Evolutionary conservation across 148 eudicot species (phyloP).

Genomic region (Chenopodium formosanum): DNA sequence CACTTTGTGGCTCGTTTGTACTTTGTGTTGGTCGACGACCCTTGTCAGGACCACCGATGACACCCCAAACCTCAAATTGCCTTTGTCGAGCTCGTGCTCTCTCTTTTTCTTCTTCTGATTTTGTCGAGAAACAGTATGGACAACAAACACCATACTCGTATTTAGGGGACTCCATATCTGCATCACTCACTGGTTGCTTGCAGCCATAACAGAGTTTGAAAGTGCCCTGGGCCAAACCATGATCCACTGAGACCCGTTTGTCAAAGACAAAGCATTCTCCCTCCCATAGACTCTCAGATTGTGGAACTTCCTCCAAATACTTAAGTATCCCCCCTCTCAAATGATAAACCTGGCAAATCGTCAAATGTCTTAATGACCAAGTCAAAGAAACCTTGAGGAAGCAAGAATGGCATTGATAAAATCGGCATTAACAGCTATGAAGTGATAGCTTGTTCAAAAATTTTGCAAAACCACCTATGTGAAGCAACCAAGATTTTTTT

Average conservation of each 20-base stretch:
- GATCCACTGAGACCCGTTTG: constrained; percentile 92
- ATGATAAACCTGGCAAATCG: constrained; percentile 70
- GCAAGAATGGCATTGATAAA: neutral
- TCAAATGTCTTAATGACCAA: constrained; percentile 1
- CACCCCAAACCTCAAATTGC: constrained; percentile 84
- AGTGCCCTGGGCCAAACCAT: constrained; percentile 81
- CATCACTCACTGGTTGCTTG: constrained; percentile 95
- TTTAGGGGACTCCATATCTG: constrained; percentile 88
- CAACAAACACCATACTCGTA: constrained; percentile 81
- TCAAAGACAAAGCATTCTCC: constrained; percentile 99
- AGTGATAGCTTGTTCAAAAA: constrained; percentile 1
- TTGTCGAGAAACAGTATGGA: constrained; percentile 70
- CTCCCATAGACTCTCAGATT: constrained; percentile 79
- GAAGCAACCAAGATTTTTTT: neutral
- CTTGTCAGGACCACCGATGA: constrained; percentile 93
- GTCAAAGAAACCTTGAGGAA: constrained; percentile 19
- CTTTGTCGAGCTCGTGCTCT: constrained; percentile 94
- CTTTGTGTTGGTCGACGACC: constrained; percentile 60
- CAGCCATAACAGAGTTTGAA: constrained; percentile 96
- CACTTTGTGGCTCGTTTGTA: constrained; percentile 9
- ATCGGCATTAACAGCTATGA: neutral
- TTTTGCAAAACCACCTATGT: constrained; percentile 1
- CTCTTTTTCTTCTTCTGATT: constrained; percentile 92
- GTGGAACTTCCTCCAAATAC: constrained; percentile 88
- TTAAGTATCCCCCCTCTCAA: constrained; percentile 87